Conservation (phyloP, 2,329 filamentous ascomycete species). For the Phaeosphaeria sp. region DNA sequence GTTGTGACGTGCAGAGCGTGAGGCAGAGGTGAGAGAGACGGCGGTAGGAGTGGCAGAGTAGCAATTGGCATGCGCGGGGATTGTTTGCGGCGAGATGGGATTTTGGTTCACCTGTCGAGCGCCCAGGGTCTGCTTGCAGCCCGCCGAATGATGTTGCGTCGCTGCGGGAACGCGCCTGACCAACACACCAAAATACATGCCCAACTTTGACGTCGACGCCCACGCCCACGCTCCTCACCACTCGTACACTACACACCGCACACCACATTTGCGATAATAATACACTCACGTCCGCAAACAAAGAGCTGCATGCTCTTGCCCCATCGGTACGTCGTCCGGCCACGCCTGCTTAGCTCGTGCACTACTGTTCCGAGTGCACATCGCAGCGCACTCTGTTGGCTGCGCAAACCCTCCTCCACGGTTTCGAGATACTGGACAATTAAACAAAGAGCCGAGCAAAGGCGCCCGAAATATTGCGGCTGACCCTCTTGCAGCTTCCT, state of each 20-base stretch:
- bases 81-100: constrained; percentile 4
- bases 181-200: constrained; percentile 5
- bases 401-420: background rate
- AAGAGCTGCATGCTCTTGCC: background rate
- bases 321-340: constrained; percentile 6
- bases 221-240: constrained; percentile 6
- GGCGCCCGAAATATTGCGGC: background rate
- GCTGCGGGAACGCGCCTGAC: constrained; percentile 8
- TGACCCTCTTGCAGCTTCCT: constrained; percentile 6
- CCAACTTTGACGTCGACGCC: constrained; percentile 1
- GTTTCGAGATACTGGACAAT: background rate
- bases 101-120: background rate
- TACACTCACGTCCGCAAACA: constrained; percentile 1
- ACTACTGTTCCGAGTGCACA: constrained; percentile 2
- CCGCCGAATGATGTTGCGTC: background rate
- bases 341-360: constrained; percentile 1
- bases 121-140: constrained; percentile 2
- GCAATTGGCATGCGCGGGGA: constrained; percentile 3
- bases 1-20: background rate
- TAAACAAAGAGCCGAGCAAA: background rate
- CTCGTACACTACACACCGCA: background rate
- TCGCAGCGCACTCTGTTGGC: constrained; percentile 1
- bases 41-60: background rate
- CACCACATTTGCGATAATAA: background rate
- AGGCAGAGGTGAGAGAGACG: background rate